phyloP scores from a whole-genome alignment of 1,139 yeast genomes.

The Candida mesenterica region DNA sequence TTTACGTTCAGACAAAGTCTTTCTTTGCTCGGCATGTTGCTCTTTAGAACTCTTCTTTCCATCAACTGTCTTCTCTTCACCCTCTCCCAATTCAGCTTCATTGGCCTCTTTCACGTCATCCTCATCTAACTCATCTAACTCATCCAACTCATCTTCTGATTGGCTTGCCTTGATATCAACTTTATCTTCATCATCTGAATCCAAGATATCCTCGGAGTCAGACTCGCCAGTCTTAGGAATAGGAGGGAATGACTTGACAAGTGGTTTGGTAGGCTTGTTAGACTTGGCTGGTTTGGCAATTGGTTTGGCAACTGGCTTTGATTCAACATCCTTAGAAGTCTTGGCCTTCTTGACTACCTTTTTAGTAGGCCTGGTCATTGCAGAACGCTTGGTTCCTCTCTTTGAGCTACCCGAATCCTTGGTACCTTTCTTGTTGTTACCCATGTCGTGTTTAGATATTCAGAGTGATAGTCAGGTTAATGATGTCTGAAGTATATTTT shows the following conservation, averaged over 20 bases:
- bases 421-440: constrained; percentile 30
- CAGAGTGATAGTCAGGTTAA: not conserved
- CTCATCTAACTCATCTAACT: constrained; percentile 18
- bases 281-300: constrained; percentile 16
- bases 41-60: constrained; percentile 58
- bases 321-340: constrained; percentile 14
- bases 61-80: constrained; percentile 29
- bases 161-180: constrained; percentile 4
- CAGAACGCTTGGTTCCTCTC: constrained; percentile 14
- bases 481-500: not conserved
- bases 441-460: constrained; percentile 16
- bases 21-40: constrained; percentile 82
- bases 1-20: constrained; percentile 77
- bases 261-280: not conserved
- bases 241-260: not conserved
- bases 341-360: constrained; percentile 18
- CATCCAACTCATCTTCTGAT: constrained; percentile 16
- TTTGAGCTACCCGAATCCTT: constrained; percentile 18
- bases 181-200: constrained; percentile 9
- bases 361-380: constrained; percentile 1
- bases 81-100: constrained; percentile 14
- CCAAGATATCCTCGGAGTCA: constrained; percentile 9
- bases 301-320: constrained; percentile 20
- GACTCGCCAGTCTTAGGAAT: constrained; percentile 5
- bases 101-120: constrained; percentile 24